Evolutionary conservation across 2,329 filamentous ascomycete genomes (phyloP), one percentile per base, ranked within the genome.

Genomic region (Orbilia javanica): DNA sequence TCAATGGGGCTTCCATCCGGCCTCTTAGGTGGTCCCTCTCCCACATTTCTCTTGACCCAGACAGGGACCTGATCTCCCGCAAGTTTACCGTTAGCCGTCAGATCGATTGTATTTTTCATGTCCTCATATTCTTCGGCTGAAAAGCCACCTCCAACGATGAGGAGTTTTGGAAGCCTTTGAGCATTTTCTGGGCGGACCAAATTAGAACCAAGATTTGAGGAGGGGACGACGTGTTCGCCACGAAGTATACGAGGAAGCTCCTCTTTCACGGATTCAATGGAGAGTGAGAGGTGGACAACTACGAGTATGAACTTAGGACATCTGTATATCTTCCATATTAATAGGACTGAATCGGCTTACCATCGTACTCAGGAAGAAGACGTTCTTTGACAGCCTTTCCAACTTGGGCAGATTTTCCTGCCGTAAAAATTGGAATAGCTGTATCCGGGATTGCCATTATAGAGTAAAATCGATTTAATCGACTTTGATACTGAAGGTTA

Each of bases 361-460:
- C 39, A 39, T 78, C 73, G 18, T 67, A 78, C 2, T 78, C 66
- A 7, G 73, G 73, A 55, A 78, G 73, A 29, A 78, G 66, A 4
- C 52, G 50, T 52, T 71, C 66, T 50, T 72, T 42, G 22, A 78
- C 34, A 7, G 60, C 31, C 20, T 27, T 67, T n/a, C 48, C 73
- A 4, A 78, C 46, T 25, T 44, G 7, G n/a, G 29, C 13, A 11
- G 50, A 65, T 46, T 34, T 72, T n/a, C 73, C 73, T 29, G 62
- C 60, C 25, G 73, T 70, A 31, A 78, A 78, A 15, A 78, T 31
- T 22, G 73, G 73, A 29, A 78, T 78, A 18, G 42, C 42, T 18
- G 42, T 62, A 7, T 71, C 73, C 11, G 63, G 10, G 42, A 65
- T n/a, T 31, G 66, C 36, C 55, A 71, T 65, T 31, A 44, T 66